These are phyloP conservation scores for Pueraria montana DNA, from an alignment of 306 rosid genomes.

Conservation along the genomic window DNA sequence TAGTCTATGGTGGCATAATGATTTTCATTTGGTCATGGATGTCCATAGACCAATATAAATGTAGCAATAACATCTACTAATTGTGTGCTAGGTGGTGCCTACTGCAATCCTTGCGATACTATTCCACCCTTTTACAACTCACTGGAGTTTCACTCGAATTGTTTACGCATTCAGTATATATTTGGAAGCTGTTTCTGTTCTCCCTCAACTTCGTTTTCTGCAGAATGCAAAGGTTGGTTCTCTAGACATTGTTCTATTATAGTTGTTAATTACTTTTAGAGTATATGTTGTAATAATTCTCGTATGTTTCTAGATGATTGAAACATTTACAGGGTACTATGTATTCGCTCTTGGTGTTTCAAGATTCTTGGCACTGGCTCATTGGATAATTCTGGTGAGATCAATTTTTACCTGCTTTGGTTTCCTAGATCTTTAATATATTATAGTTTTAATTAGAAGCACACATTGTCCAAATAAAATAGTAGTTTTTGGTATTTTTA, in stretches of 20 bases:
- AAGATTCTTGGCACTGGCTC: slow-evolving; percentile 74
- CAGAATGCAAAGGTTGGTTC: slow-evolving; percentile 83
- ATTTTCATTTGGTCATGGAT: not conserved
- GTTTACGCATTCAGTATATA: slow-evolving; percentile 68
- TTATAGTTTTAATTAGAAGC: not conserved
- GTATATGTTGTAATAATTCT: slow-evolving; percentile 12
- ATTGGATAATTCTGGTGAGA: slow-evolving; percentile 80
- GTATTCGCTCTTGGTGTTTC: slow-evolving; percentile 88
- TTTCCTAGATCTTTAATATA: not conserved
- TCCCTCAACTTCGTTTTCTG: slow-evolving; percentile 82
- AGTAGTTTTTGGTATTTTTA: not conserved
- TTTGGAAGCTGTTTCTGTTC: slow-evolving; percentile 77
- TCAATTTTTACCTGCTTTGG: not conserved
- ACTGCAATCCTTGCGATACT: slow-evolving; percentile 57
- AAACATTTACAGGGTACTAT: slow-evolving; percentile 85
- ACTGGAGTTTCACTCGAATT: slow-evolving; percentile 9
- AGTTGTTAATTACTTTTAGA: not conserved
- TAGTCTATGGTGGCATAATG: too few species aligned
- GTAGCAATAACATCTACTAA: slow-evolving; percentile 21
- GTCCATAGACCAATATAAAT: not conserved
- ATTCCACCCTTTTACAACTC: slow-evolving; percentile 51
- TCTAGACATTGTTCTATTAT: not conserved
- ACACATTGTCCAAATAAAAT: not conserved
- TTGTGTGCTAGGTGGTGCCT: slow-evolving; percentile 65
- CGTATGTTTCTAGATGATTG: slow-evolving; percentile 67